Evolutionary conservation across 2,329 filamentous ascomycete genomes (phyloP).

Genomic region (Cladosporium oxysporum): DNA sequence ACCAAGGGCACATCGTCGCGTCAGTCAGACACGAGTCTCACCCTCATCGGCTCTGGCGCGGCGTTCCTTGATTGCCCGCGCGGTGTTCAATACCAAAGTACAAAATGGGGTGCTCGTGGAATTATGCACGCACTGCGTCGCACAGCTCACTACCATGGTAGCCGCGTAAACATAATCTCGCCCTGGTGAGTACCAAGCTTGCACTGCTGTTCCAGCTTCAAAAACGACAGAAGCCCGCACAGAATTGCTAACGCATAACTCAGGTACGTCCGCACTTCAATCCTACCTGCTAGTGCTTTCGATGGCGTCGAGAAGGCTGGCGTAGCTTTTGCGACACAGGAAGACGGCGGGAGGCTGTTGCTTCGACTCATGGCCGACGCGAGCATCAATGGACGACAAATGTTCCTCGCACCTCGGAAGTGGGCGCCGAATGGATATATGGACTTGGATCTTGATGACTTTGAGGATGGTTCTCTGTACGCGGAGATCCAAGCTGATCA

Average conservation of each 20-base stretch:
- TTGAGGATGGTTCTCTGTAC: not conserved
- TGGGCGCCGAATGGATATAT: slow-evolving; percentile 38
- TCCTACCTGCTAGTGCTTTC: slow-evolving; percentile 34
- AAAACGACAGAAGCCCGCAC: not conserved
- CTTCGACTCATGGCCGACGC: slow-evolving; percentile 31
- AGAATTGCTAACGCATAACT: not conserved
- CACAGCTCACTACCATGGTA: slow-evolving; percentile 35
- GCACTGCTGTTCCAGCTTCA: not conserved
- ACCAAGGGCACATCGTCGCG: slow-evolving; percentile 25
- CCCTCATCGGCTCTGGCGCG: slow-evolving; percentile 24
- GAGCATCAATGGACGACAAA: slow-evolving; percentile 35
- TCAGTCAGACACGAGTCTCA: slow-evolving; percentile 22
- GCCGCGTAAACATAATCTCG: slow-evolving; percentile 41
- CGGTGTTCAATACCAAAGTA: slow-evolving; percentile 39
- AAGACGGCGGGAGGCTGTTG: slow-evolving; percentile 33
- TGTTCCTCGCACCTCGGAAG: slow-evolving; percentile 39
- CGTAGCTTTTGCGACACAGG: slow-evolving; percentile 32
- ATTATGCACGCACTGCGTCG: slow-evolving; percentile 42
- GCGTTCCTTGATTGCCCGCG: slow-evolving; percentile 28
- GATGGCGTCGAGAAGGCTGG: slow-evolving; percentile 31
- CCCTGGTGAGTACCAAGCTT: slow-evolving; percentile 36
- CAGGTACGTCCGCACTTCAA: slow-evolving; percentile 40
- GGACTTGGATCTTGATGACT: slow-evolving; percentile 26
- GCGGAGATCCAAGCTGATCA: slow-evolving; percentile 11
- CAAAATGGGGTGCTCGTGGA: slow-evolving; percentile 43